These are phyloP conservation scores for Microcos paniculata DNA, from an alignment of 345 rosid species.

Conservation along the genomic window DNA sequence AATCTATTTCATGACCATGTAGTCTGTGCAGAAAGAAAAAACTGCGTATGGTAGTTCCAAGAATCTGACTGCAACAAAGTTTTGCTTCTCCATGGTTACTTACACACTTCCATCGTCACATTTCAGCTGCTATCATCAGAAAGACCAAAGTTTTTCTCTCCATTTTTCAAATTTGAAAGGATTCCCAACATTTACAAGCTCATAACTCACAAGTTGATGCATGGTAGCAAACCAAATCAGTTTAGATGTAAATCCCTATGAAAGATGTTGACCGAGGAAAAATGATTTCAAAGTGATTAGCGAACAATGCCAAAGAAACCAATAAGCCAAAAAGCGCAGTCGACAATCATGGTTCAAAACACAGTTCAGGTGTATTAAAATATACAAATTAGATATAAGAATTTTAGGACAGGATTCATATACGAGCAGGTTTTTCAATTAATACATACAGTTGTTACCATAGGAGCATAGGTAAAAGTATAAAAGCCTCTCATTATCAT, in stretches of 20 bases:
- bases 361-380: slow-evolving; percentile 22
- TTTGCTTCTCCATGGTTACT: too few relatives aligned
- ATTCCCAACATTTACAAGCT: too few relatives aligned
- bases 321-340: background rate
- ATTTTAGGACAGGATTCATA: slow-evolving; percentile 25
- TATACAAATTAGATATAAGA: slow-evolving; percentile 37
- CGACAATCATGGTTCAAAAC: slow-evolving; percentile 20
- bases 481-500: slow-evolving; percentile 5
- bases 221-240: too few relatives aligned
- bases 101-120: too few relatives aligned
- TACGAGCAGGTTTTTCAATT: slow-evolving; percentile 16
- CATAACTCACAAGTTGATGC: too few relatives aligned
- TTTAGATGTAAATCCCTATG: too few relatives aligned
- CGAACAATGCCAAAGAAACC: background rate
- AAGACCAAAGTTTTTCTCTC: too few relatives aligned
- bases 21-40: background rate
- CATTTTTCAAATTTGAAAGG: too few relatives aligned
- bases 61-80: too few relatives aligned
- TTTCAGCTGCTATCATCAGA: too few relatives aligned
- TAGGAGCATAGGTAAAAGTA: slow-evolving; percentile 7
- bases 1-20: background rate
- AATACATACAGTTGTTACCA: slow-evolving; percentile 37
- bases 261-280: background rate
- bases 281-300: background rate
- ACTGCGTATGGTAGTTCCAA: background rate